phyloP scores from a whole-genome alignment of 2,329 filamentous ascomycete species.

The Calonectria hawksworthii region DNA sequence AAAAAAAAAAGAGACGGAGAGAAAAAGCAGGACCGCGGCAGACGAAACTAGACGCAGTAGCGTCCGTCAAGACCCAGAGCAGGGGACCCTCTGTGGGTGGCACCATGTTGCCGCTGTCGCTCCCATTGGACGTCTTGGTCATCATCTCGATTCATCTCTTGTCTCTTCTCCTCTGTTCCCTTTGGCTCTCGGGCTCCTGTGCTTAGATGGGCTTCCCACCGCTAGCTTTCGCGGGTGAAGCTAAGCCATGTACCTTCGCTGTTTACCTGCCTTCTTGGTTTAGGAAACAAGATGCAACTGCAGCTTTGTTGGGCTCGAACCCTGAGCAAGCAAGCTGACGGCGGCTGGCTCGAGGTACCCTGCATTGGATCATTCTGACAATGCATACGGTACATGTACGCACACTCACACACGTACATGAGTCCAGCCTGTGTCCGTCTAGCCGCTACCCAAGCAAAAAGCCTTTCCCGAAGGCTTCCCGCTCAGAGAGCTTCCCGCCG shows the following conservation, averaged over 20 bases:
- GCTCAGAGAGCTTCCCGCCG: constrained; percentile 21
- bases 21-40: neutral
- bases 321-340: constrained; percentile 19
- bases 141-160: constrained; percentile 23
- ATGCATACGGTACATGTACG: constrained; percentile 14
- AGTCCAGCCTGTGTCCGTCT: neutral
- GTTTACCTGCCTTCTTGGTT: constrained; percentile 6
- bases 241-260: neutral
- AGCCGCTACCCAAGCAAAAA: constrained; percentile 16
- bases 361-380: constrained; percentile 24
- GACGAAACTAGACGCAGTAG: constrained; percentile 19
- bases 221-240: neutral
- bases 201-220: neutral
- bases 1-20: neutral
- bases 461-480: constrained; percentile 21
- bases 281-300: constrained; percentile 12
- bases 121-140: constrained; percentile 24
- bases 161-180: constrained; percentile 18
- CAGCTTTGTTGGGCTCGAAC: constrained; percentile 6
- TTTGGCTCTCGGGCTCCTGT: constrained; percentile 1
- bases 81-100: constrained; percentile 19
- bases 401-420: constrained; percentile 15
- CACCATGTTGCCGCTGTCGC: constrained; percentile 24
- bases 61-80: constrained; percentile 18
- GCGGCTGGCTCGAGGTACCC: constrained; percentile 9